Evolutionary conservation across 805 yeast genomes (phyloP), one percentile per base, ranked within the genome.

Genomic region (Yarrowia sp.): DNA sequence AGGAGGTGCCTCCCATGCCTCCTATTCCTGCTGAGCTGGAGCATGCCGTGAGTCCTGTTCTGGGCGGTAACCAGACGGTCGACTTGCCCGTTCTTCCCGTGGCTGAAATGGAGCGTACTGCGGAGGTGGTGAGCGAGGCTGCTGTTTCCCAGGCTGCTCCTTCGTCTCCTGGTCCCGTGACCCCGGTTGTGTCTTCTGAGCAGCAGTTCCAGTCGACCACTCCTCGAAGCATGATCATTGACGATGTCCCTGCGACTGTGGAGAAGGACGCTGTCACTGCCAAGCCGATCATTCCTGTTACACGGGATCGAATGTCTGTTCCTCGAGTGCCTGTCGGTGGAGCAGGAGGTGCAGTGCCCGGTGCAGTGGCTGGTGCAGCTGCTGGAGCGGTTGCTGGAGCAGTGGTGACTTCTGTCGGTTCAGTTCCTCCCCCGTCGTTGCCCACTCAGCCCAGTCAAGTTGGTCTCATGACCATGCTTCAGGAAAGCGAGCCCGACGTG

Each of bases 141-240:
- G 24, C 47, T 43, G 47, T 19, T 24, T 24, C 30, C 6, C 7
- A 46, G 17, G 33, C 30, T 43, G 47, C 47, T 17, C 30, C 30
- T 7, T 24, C 30, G 33, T 9, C 38, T 36, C 38, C 38, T 36
- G 42, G 43, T 13, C 60, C 60, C 38, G 44, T 24, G 9, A 53
- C 44, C 1, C 44, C 60, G 4, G 44, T 38, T 12, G 36, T 42
- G 5, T 34, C 56, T 1, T 13, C 33, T 3, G 30, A 20, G 9
- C 53, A 20, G 9, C 53, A 38, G 19, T 49, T 49, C 9, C 15
- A 9, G 19, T 33, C 53, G 38, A 49, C 53, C 42, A 52, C 56
- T 52, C 63, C 63, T 17, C 36, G 47, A 42, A 55, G 63, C 63
- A 55, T 55, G 63, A 55, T 55, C 63, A 55, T 55, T 30, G 63